These are phyloP conservation scores for Apium graveolens DNA, from an alignment of 129 eudicot species.

Conservation along the genomic window DNA sequence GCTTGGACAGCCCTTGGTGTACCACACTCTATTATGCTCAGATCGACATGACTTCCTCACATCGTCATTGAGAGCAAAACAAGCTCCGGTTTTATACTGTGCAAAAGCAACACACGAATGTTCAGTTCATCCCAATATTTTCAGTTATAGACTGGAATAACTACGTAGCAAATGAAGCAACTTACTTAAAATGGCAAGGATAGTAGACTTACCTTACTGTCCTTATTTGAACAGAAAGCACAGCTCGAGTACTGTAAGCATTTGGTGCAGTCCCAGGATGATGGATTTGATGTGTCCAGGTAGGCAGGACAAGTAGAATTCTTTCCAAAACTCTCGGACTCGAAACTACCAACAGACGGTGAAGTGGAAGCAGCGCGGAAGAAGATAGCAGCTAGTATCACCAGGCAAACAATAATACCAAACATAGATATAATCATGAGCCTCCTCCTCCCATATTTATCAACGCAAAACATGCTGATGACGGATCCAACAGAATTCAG, in stretches of 20 bases:
- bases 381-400: slow-evolving; percentile 7
- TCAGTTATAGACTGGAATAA: not conserved
- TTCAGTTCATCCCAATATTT: not conserved
- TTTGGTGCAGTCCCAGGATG: slow-evolving; percentile 14
- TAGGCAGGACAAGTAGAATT: slow-evolving; percentile 11
- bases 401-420: slow-evolving; percentile 14
- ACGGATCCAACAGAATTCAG: slow-evolving; percentile 4
- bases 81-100: slow-evolving; percentile 52
- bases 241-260: not conserved
- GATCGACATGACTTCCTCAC: slow-evolving; percentile 30
- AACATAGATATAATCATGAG: slow-evolving; percentile 16
- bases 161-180: not conserved
- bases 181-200: not conserved
- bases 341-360: not conserved
- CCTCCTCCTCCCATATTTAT: slow-evolving; percentile 15
- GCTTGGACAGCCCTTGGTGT: slow-evolving; percentile 64
- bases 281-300: not conserved
- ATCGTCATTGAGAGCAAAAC: slow-evolving; percentile 21
- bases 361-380: slow-evolving; percentile 4
- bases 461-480: slow-evolving; percentile 9
- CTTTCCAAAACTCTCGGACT: slow-evolving; percentile 1
- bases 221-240: slow-evolving; percentile 12
- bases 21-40: slow-evolving; percentile 35
- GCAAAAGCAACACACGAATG: not conserved
- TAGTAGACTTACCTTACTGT: slow-evolving; percentile 14